Percentiles rank a stretch among this genome's conserved stretches.
These are phyloP conservation scores for Agaricus blazei DNA, from an alignment of 768 basidiomycete species.

Conservation along the genomic window DNA sequence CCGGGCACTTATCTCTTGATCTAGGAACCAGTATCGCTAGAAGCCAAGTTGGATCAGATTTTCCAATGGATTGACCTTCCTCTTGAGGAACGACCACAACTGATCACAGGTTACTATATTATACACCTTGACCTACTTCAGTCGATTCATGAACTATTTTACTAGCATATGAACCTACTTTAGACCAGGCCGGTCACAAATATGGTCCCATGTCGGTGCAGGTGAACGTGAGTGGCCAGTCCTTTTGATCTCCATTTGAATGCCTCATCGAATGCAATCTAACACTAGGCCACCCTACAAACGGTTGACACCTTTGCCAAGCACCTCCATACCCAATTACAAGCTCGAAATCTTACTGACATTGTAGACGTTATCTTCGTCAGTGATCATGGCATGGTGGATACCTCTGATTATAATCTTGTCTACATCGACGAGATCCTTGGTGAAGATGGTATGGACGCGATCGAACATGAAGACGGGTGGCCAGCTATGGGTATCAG, in stretches of 20 bases:
- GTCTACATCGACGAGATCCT: constrained; percentile 82
- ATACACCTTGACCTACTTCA: constrained; percentile 2
- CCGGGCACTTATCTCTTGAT: constrained; percentile 1
- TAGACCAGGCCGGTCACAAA: constrained; percentile 81
- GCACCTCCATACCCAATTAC: constrained; percentile 58
- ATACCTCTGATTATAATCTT: constrained; percentile 72
- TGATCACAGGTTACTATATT: constrained; percentile 57
- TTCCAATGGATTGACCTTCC: constrained; percentile 81
- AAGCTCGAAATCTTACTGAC: constrained; percentile 68
- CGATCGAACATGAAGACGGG: constrained; percentile 75
- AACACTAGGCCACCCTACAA: constrained; percentile 51
- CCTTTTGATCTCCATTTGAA: background rate
- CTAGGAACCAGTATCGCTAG: constrained; percentile 58
- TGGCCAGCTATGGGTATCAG: constrained; percentile 90
- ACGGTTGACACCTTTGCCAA: constrained; percentile 72
- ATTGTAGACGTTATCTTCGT: constrained; percentile 90
- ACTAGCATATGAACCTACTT: constrained; percentile 75
- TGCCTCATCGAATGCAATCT: constrained; percentile 1
- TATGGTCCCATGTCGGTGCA: constrained; percentile 62
- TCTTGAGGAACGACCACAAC: constrained; percentile 63
- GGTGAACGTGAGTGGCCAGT: constrained; percentile 56
- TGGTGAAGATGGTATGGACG: constrained; percentile 52
- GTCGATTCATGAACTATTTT: background rate
- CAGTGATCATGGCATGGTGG: constrained; percentile 89
- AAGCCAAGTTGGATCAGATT: constrained; percentile 73